A percentile compares a stretch with the other conserved stretches of the same genome.
phyloP scores from a whole-genome alignment of 495 filamentous ascomycete genomes.

The Podospora bellae-mahoneyi region DNA sequence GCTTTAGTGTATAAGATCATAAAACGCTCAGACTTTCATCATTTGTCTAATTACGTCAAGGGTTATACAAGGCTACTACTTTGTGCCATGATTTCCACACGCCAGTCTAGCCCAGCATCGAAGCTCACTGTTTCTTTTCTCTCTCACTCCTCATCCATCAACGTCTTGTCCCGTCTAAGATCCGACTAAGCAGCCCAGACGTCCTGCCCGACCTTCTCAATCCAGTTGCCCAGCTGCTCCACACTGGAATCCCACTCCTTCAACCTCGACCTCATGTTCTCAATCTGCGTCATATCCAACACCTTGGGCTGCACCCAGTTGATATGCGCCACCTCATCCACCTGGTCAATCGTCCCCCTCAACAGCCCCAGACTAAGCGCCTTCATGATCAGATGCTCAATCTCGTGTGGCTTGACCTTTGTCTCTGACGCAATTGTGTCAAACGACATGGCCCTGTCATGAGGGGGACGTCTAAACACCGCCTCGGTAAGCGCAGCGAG shows the following conservation, averaged over 20 bases:
- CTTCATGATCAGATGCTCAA: conserved; percentile 98
- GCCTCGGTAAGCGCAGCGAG: conserved; percentile 92
- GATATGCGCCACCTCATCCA: conserved; percentile 88
- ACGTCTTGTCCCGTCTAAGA: background rate
- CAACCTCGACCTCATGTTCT: conserved; percentile 82
- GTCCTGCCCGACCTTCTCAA: conserved; percentile 82
- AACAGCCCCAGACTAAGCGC: conserved; percentile 88
- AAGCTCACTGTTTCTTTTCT: background rate
- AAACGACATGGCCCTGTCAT: conserved; percentile 92
- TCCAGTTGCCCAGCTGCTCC: conserved; percentile 91
- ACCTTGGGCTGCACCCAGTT: conserved; percentile 99
- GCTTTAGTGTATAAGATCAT: background rate
- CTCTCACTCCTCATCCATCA: background rate
- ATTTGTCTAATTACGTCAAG: background rate
- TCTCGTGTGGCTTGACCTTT: conserved; percentile 83
- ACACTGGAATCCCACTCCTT: conserved; percentile 95
- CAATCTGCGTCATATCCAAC: conserved; percentile 91
- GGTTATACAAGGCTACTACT: background rate
- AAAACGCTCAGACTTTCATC: background rate
- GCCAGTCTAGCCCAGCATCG: too few relatives aligned
- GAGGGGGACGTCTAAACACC: conserved; percentile 91
- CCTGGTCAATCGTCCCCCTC: conserved; percentile 92
- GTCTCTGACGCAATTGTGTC: conserved; percentile 83
- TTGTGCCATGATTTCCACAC: background rate
- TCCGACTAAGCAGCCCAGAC: conserved; percentile 72